Evolutionary conservation across 768 basidiomycete species (phyloP).

Genomic region (Saitozyma podzolica): DNA sequence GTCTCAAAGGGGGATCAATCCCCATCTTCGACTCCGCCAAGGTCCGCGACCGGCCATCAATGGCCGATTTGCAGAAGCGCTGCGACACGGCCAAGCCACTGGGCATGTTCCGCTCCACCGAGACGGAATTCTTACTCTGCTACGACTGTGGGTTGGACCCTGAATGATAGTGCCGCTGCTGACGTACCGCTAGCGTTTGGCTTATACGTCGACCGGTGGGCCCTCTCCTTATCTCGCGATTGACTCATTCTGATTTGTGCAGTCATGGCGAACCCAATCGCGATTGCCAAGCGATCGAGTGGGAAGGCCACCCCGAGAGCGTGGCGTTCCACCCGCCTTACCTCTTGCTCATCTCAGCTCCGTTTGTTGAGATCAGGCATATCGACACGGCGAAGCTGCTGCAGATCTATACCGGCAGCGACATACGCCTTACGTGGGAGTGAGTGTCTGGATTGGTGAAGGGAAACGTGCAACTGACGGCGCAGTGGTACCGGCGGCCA

Average conservation of each 20-base stretch:
- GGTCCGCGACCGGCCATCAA: slow-evolving; percentile 64
- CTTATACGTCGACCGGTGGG: slow-evolving; percentile 74
- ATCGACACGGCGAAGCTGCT: slow-evolving; percentile 52
- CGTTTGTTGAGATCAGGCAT: slow-evolving; percentile 88
- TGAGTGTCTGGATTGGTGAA: slow-evolving; percentile 59
- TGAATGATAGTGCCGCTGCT: slow-evolving; percentile 1
- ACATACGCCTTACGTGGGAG: slow-evolving; percentile 83
- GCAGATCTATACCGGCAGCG: slow-evolving; percentile 51
- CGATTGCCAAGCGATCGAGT: slow-evolving; percentile 71
- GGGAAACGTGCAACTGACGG: slow-evolving; percentile 10
- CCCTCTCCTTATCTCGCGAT: not conserved
- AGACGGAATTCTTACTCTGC: slow-evolving; percentile 84
- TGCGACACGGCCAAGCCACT: slow-evolving; percentile 78
- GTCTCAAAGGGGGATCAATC: slow-evolving; percentile 85
- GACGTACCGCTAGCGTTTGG: slow-evolving; percentile 68
- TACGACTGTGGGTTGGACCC: slow-evolving; percentile 67
- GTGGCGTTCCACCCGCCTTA: slow-evolving; percentile 88
- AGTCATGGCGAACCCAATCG: slow-evolving; percentile 80
- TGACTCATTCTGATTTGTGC: not conserved
- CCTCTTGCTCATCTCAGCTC: slow-evolving; percentile 79
- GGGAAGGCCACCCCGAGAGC: slow-evolving; percentile 87
- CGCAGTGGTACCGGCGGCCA: slow-evolving; percentile 41
- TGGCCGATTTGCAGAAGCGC: slow-evolving; percentile 71
- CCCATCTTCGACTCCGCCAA: slow-evolving; percentile 60
- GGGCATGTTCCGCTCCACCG: slow-evolving; percentile 84